Conservation (phyloP, 805 yeast species). For the Sungouiozyma ichnusensis region DNA sequence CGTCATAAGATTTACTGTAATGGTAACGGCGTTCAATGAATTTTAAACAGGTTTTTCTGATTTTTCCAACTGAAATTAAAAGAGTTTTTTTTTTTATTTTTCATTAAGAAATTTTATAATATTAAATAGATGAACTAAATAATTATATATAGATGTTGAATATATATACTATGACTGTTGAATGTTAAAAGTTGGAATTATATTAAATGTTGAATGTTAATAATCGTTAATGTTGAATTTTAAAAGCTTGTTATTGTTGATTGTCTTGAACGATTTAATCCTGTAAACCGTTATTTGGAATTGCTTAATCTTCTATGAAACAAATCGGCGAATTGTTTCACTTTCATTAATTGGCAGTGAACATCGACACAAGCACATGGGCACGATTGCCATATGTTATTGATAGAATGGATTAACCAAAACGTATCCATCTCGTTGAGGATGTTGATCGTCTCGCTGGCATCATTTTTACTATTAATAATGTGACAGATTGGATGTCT, state of each 20-base stretch:
- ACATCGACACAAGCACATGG: conserved; percentile 44
- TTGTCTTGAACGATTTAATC: too few species aligned
- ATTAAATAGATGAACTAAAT: not conserved
- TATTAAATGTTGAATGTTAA: not conserved
- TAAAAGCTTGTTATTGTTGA: too few species aligned
- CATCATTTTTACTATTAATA: conserved; percentile 29
- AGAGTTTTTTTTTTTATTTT: too few species aligned
- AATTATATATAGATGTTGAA: not conserved
- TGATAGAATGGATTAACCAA: conserved; percentile 48
- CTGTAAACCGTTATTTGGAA: not conserved
- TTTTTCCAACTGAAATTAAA: too few species aligned
- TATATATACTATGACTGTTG: not conserved
- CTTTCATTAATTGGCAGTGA: conserved; percentile 51
- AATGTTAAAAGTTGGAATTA: not conserved
- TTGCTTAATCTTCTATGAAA: conserved; percentile 12
- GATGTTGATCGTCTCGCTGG: conserved; percentile 36
- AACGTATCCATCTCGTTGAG: conserved; percentile 44
- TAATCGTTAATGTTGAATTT: not conserved
- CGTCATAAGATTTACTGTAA: too few species aligned
- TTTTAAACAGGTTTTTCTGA: too few species aligned
- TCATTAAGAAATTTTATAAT: not conserved
- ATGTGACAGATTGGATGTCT: conserved; percentile 61
- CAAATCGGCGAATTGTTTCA: conserved; percentile 53
- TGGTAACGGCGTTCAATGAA: too few species aligned
- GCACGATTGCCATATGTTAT: conserved; percentile 47